Conservation (phyloP, 148 eudicot genomes). For the Rhododendron molle region DNA sequence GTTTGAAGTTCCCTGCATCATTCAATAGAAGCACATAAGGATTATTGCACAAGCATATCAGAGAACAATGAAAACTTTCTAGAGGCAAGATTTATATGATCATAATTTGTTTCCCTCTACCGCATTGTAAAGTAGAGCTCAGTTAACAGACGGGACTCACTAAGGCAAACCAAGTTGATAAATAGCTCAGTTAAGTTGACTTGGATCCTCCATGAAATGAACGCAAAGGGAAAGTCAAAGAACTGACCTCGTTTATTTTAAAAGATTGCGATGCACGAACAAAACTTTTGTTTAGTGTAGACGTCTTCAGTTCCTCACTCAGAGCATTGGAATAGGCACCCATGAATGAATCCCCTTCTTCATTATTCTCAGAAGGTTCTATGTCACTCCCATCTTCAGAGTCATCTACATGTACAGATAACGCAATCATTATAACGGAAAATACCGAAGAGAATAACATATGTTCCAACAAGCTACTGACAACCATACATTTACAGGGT, state of each 20-base stretch:
- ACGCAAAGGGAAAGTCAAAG: neutral
- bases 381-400: conserved; percentile 62
- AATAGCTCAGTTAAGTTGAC: neutral
- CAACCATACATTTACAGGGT: neutral
- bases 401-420: conserved; percentile 41
- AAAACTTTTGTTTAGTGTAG: conserved; percentile 71
- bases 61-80: neutral
- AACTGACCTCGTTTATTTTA: conserved; percentile 53
- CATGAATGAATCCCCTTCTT: conserved; percentile 51
- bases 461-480: neutral
- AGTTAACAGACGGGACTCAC: neutral
- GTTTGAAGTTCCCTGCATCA: conserved; percentile 6
- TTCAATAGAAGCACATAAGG: neutral
- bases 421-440: neutral
- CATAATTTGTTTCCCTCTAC: neutral
- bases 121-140: neutral
- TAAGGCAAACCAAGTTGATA: neutral
- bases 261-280: conserved; percentile 54
- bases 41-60: neutral
- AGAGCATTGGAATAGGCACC: conserved; percentile 64
- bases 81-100: neutral
- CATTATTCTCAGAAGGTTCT: conserved; percentile 35
- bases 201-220: neutral
- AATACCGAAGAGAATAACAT: neutral
- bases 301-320: conserved; percentile 57